These are phyloP conservation scores for Syncephalastrum racemosum DNA, from an alignment of 371 early-diverging fungal genomes.

Conservation along the genomic window DNA sequence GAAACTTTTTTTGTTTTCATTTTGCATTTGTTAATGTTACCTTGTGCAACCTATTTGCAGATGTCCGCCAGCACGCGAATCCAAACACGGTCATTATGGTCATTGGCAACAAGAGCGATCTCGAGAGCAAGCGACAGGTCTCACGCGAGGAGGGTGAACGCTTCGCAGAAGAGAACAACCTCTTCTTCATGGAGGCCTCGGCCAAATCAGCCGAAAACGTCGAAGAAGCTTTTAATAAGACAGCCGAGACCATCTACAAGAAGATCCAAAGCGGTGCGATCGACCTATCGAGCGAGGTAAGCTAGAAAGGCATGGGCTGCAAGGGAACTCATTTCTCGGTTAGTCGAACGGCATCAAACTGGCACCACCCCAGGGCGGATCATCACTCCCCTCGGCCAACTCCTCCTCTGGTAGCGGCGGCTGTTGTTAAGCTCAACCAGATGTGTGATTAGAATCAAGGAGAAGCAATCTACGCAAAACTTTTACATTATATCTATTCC, in stretches of 20 bases:
- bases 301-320: not conserved
- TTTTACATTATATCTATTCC: no score
- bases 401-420: constrained; percentile 39
- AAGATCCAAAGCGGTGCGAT: constrained; percentile 47
- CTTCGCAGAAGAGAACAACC: constrained; percentile 82
- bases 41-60: constrained; percentile 24
- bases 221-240: constrained; percentile 64
- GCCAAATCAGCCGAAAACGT: constrained; percentile 94
- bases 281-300: constrained; percentile 47
- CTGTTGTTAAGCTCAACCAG: constrained; percentile 31
- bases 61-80: constrained; percentile 86
- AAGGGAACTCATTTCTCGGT: not conserved
- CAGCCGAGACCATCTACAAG: constrained; percentile 40
- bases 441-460: no score
- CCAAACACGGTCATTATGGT: constrained; percentile 89
- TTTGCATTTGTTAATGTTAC: constrained; percentile 2
- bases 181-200: constrained; percentile 92
- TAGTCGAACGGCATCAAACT: constrained; percentile 51
- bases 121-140: constrained; percentile 81
- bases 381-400: constrained; percentile 47
- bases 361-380: constrained; percentile 43
- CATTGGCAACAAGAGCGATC: constrained; percentile 95
- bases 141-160: constrained; percentile 85
- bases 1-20: constrained; percentile 2
- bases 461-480: no score